Base-by-base conservation (phyloP, 148 eudicot species). In the Polygonum aviculare region DNA sequence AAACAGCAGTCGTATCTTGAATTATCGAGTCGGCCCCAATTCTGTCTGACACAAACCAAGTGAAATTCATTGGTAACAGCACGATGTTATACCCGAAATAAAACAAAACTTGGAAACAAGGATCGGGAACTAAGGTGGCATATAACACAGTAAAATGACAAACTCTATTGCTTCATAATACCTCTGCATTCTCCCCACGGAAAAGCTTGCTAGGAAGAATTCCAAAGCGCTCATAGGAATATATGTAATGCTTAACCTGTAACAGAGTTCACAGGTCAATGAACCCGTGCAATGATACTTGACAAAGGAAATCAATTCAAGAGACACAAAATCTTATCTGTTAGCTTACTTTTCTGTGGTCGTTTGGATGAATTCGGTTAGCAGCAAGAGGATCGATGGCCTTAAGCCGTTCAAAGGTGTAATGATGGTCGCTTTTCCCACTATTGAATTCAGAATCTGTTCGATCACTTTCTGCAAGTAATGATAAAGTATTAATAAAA, bases 311-410 rank as follows among this genome's bases (percentile, higher is more conserved):
- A 12, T 14, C 33, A 21, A 80, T 69, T 18, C 36, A 72, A 2
- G 7, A 35, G 55, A 26, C 48, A 4, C 71, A 74, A 22, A 45
- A 67, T 1, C 0, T 36, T 67, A 15, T 67, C 12, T 14, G 72
- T 0, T 11, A 67, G 36, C 83, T 75, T 83, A 92, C 99, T 88
- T 92, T 95, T 83, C 99, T 85, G 18, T 83, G 85, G 82, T 95
- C 96, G 85, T 94, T 94, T 73, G 97, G 98, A 81, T 92, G 96
- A 80, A 94, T 81, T 85, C 98, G 88, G 82, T 89, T 89, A 36
- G 99, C 98, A 76, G 99, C 94, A 78, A 81, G 84, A 45, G 96
- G 91, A 89, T 95, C 99, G 63, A 95, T 75, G 16, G 82, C 88
- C 77, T 79, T 89, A 51, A 95, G 94, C 75, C 71, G 71, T 12